Percentiles rank a stretch among this genome's conserved stretches.
These are phyloP conservation scores for Rosa multiflora DNA, from an alignment of 306 rosid species.

Conservation along the genomic window DNA sequence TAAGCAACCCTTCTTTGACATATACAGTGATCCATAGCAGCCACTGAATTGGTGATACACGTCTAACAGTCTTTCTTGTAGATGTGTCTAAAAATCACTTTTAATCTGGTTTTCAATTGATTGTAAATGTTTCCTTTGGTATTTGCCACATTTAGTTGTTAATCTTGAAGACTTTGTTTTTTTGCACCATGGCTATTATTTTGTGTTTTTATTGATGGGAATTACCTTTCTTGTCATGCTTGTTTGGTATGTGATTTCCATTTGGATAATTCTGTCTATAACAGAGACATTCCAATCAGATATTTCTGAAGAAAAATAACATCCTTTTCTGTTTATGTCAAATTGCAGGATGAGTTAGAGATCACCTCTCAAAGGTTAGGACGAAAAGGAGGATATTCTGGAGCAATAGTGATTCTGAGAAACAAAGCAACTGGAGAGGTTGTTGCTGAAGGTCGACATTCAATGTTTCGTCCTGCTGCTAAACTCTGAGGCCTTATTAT, in stretches of 20 bases:
- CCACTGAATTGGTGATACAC: neutral
- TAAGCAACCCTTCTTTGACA: conserved; percentile 33
- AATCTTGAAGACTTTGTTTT: no score
- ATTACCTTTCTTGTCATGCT: no score
- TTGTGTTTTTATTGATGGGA: no score
- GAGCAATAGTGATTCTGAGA: conserved; percentile 57
- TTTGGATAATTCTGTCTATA: no score
- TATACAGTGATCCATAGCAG: neutral
- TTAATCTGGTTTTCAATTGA: neutral
- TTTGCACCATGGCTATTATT: no score
- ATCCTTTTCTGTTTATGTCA: neutral
- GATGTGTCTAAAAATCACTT: neutral
- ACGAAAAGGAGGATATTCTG: conserved; percentile 62
- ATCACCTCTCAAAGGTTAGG: conserved; percentile 60
- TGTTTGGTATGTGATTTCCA: no score
- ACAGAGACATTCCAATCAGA: no score
- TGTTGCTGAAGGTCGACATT: conserved; percentile 87
- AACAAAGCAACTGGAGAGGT: conserved; percentile 75
- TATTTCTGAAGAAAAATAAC: neutral
- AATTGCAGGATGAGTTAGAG: conserved; percentile 82
- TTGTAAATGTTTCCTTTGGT: no score
- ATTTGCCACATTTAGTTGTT: no score
- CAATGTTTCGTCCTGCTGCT: conserved; percentile 50
- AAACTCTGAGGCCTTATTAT: neutral
- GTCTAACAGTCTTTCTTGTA: neutral